Percentiles rank a stretch among this genome's conserved stretches.
Conservation (phyloP, 768 basidiomycete species). For the Pleurotus cornucopiae region DNA sequence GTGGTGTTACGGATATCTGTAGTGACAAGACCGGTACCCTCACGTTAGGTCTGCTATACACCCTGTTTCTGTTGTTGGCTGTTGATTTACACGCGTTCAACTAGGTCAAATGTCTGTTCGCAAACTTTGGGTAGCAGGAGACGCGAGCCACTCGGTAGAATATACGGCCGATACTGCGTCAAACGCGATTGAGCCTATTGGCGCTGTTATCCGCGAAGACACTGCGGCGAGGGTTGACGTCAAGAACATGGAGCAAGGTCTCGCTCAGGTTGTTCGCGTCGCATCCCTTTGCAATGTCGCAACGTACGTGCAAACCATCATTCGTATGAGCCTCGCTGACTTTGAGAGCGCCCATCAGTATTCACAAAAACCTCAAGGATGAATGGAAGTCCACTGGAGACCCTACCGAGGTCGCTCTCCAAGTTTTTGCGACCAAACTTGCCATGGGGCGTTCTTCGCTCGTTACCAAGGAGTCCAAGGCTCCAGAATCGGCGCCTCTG, state of each 20-base stretch:
- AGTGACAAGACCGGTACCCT: conserved; percentile 68
- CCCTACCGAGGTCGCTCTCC: conserved; percentile 52
- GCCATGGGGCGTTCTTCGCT: conserved; percentile 34
- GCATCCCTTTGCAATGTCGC: conserved; percentile 34
- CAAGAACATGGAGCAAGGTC: conserved; percentile 15
- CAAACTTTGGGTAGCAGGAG: conserved; percentile 32
- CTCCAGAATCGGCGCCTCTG: conserved; percentile 18
- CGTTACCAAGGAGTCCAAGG: conserved; percentile 18
- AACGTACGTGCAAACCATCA: conserved; percentile 19
- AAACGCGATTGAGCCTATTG: conserved; percentile 28
- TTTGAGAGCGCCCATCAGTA: conserved; percentile 17
- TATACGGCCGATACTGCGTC: conserved; percentile 27
- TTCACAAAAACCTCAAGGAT: conserved; percentile 33
- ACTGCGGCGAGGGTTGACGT: conserved; percentile 18
- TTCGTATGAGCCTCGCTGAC: too few species aligned
- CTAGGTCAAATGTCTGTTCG: conserved; percentile 37
- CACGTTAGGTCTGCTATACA: conserved; percentile 18
- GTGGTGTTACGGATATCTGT: conserved; percentile 50
- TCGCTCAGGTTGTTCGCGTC: conserved; percentile 24
- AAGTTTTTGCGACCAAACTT: conserved; percentile 48
- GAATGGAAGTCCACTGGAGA: conserved; percentile 47
- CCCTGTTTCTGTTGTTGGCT: too few species aligned
- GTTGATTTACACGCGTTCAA: too few species aligned
- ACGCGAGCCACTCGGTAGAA: conserved; percentile 18
- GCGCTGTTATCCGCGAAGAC: conserved; percentile 20